These are phyloP conservation scores for Podosphaera xanthii DNA, from an alignment of 2,329 filamentous ascomycete species.

Conservation along the genomic window DNA sequence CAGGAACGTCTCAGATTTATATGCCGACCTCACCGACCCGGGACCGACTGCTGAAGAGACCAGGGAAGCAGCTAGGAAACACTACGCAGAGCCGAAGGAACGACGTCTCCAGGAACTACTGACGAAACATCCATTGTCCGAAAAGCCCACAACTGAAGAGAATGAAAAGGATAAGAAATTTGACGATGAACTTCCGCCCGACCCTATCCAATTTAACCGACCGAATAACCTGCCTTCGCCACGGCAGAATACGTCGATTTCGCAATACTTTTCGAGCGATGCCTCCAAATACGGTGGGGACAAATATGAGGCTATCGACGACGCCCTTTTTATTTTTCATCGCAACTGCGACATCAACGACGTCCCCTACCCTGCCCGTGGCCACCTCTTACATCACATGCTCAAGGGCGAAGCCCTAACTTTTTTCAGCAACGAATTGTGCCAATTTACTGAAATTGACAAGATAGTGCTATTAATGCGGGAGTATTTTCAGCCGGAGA, in stretches of 20 bases:
- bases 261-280: background rate
- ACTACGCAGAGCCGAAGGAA: no score
- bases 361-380: background rate
- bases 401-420: background rate
- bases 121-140: no score
- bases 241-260: background rate
- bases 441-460: background rate
- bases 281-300: background rate
- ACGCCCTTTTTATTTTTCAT: background rate
- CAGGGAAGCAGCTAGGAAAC: no score
- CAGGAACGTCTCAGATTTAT: background rate
- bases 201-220: no score
- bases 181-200: no score
- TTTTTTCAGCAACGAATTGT: background rate
- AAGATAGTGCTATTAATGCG: background rate
- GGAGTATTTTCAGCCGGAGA: background rate
- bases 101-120: no score
- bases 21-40: background rate
- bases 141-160: background rate
- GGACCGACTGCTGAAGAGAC: no score
- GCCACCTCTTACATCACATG: background rate
- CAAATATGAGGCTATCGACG: background rate
- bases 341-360: no score
- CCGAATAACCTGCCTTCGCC: no score
- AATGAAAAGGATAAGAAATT: background rate